These are phyloP conservation scores for Dryadomyces quercivorus DNA, from an alignment of 2,329 filamentous ascomycete species.

Conservation along the genomic window DNA sequence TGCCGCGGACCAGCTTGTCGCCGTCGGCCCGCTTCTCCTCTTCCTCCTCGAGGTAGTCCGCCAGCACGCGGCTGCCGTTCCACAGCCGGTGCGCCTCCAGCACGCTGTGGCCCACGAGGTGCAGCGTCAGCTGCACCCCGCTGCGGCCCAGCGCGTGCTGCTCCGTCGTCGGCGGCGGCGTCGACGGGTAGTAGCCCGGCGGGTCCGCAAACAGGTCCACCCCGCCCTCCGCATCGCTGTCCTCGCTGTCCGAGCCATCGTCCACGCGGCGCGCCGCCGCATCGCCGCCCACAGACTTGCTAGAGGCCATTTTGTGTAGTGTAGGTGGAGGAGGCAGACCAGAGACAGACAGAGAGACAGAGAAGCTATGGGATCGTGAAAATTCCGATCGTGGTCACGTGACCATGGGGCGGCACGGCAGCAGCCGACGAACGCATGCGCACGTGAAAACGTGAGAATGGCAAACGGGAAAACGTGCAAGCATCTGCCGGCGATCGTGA, in stretches of 20 bases:
- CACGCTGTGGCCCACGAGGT: slow-evolving; percentile 64
- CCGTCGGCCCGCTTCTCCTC: not conserved
- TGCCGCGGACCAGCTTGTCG: slow-evolving; percentile 39
- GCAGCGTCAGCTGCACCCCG: slow-evolving; percentile 44
- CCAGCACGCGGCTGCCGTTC: slow-evolving; percentile 74
- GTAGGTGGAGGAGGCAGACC: too few species aligned
- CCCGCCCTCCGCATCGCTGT: slow-evolving; percentile 6
- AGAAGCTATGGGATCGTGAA: too few species aligned
- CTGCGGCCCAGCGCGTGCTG: slow-evolving; percentile 50
- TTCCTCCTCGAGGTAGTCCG: slow-evolving; percentile 60
- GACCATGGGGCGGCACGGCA: too few species aligned
- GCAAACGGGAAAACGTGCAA: too few species aligned
- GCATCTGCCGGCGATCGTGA: too few species aligned
- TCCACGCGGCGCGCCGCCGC: too few species aligned
- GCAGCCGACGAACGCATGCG: not conserved
- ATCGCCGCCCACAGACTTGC: too few species aligned
- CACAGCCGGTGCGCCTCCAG: slow-evolving; percentile 84
- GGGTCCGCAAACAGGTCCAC: slow-evolving; percentile 59
- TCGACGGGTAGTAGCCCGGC: slow-evolving; percentile 64
- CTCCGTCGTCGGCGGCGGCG: slow-evolving; percentile 62
- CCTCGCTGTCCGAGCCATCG: not conserved
- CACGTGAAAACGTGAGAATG: too few species aligned
- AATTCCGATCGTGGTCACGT: too few species aligned
- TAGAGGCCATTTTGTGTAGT: too few species aligned
- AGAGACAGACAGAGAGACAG: too few species aligned